Evolutionary conservation across 2,329 filamentous ascomycete species (phyloP), one percentile per base, ranked within the genome.

Genomic region (Neofusicoccum sp.): DNA sequence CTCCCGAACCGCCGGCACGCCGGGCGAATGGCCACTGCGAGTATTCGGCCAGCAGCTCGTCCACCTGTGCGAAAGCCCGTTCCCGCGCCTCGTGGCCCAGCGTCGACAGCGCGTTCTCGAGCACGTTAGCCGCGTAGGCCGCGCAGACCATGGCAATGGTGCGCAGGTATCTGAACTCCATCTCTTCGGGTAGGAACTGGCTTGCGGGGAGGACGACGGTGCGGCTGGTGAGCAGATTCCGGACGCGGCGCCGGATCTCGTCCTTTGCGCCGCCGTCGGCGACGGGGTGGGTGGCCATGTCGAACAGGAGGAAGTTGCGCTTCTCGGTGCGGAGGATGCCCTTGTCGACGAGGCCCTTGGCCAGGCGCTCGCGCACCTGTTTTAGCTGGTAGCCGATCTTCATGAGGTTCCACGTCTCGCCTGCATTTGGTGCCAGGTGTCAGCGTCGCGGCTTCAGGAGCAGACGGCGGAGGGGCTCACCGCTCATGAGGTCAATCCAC

Each of bases 351-450:
- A 99, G 87, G 37, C 95, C 95, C 80, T 99, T 99, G 73, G 93
- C 94, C 63, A 99, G 86, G 64, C 95, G 91, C 82, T 99, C 95
- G 75, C 95, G 93, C 64, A 99, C 95, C 84, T 99, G 95, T 83
- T 99, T 99, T 71, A 99, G 86, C 83, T 99, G 95, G 80, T 99
- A 99, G 76, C 95, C 95, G 72, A 99, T 99, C 84, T 99, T 99
- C 95, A 99, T 98, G 68, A 99, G 83, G 77, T 99, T 99, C 95
- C 95, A 99, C 62, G 95, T 99, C 80, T 99, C 95, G 76, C 95
- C 94, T 98, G 74, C 64, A 59, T 41, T 44, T 49, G 33, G 33
- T 29, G 62, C 67, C 73, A 68, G 74, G 74, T 61, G 22, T 49
- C 22, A 50, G 58, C 50, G 52, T 45, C 29, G 16, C 41, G n/a